phyloP scores from a whole-genome alignment of 306 rosid species.

The Datisca glomerata region DNA sequence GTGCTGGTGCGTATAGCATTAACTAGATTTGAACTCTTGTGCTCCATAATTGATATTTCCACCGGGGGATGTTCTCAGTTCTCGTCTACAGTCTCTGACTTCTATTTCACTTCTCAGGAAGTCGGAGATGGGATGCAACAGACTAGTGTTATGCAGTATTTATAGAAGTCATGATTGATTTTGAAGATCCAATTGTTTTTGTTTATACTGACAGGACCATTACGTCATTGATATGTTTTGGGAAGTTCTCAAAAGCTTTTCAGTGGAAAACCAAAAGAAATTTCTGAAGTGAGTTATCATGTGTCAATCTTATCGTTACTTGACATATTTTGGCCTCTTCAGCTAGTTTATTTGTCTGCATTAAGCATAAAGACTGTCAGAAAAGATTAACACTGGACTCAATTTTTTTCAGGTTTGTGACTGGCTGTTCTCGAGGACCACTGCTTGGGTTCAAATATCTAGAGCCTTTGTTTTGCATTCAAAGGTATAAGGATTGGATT shows the following conservation, averaged over 20 bases:
- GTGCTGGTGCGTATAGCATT: too few relatives aligned
- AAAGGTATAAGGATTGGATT: too few relatives aligned
- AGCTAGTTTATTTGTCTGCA: not conserved
- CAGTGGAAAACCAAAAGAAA: constrained; percentile 79
- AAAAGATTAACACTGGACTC: constrained; percentile 10
- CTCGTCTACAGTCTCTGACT: too few relatives aligned
- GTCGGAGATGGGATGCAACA: not conserved
- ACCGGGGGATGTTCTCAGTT: too few relatives aligned
- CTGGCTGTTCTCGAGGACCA: constrained; percentile 98
- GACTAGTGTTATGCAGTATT: not conserved
- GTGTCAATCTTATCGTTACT: too few relatives aligned
- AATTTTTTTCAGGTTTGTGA: constrained; percentile 61
- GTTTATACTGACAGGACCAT: constrained; percentile 55
- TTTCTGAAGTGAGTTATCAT: constrained; percentile 84
- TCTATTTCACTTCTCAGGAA: not conserved
- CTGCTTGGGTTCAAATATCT: constrained; percentile 86
- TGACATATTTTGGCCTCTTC: too few relatives aligned
- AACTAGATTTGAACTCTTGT: too few relatives aligned
- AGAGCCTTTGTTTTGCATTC: constrained; percentile 89
- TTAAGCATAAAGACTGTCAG: constrained; percentile 4
- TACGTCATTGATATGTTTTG: constrained; percentile 82
- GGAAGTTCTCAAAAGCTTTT: constrained; percentile 87
- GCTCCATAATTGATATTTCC: too few relatives aligned
- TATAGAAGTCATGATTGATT: too few relatives aligned
- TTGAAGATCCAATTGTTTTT: constrained; percentile 8